A percentile compares a stretch with the other conserved stretches of the same genome.
phyloP scores from a whole-genome alignment of 2,329 filamentous ascomycete genomes.

The Exophiala phaeomuriformis region DNA sequence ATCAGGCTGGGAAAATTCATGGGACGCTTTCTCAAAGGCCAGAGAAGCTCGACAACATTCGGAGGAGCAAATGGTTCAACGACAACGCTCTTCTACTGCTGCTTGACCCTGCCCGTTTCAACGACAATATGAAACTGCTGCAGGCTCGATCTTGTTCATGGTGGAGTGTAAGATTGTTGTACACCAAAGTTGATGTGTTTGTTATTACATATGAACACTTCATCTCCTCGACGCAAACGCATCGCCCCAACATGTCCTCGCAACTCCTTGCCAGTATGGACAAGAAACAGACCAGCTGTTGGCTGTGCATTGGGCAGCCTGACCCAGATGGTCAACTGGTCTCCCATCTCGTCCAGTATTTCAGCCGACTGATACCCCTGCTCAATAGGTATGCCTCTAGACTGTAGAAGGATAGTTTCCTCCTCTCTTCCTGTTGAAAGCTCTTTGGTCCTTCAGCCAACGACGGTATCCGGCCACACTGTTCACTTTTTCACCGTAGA shows the following conservation, averaged over 20 bases:
- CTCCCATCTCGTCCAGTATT: no score
- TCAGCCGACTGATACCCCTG: background rate
- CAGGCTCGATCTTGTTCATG: slow-evolving; percentile 3
- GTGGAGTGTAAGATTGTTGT: slow-evolving; percentile 17
- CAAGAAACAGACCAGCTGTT: background rate
- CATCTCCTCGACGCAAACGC: background rate
- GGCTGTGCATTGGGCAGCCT: no score
- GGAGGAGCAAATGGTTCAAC: no score
- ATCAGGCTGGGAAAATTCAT: no score
- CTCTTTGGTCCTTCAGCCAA: slow-evolving; percentile 96
- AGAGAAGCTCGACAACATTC: no score
- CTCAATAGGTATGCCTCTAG: background rate
- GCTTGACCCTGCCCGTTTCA: no score
- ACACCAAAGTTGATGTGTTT: slow-evolving; percentile 16
- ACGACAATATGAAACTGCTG: no score
- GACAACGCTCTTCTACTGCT: no score
- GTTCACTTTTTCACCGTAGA: slow-evolving; percentile 97
- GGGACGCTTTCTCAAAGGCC: no score
- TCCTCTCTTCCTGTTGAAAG: slow-evolving; percentile 82
- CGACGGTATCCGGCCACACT: slow-evolving; percentile 84
- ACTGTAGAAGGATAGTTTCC: slow-evolving; percentile 19
- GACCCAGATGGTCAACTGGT: no score
- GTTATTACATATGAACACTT: slow-evolving; percentile 16
- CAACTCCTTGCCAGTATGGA: background rate
- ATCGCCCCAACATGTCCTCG: background rate